Conservation (phyloP, 1,139 yeast genomes). For the Yamadazyma atmosphaerica region DNA sequence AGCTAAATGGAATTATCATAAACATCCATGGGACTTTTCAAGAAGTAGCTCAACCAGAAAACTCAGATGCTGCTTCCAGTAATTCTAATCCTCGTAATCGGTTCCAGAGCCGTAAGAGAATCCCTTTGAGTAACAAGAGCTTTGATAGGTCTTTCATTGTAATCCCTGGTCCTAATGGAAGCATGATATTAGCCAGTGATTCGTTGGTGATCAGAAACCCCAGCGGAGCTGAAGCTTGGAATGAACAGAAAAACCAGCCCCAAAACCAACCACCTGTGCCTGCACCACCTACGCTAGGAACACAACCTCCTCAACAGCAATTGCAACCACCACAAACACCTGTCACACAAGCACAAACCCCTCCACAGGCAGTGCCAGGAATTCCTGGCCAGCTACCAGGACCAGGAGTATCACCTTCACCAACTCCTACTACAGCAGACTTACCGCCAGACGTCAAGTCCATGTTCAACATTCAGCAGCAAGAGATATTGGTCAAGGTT, state of each 20-base stretch:
- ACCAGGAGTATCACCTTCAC: constrained; percentile 11
- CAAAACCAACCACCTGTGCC: constrained; percentile 5
- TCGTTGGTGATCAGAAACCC: constrained; percentile 66
- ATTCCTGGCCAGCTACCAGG: constrained; percentile 7
- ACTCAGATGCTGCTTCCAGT: constrained; percentile 19
- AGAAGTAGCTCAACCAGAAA: constrained; percentile 60
- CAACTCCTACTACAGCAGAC: constrained; percentile 22
- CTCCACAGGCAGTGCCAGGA: constrained; percentile 13
- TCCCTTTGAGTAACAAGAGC: constrained; percentile 62
- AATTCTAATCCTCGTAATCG: constrained; percentile 31
- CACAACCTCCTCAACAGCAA: constrained; percentile 5
- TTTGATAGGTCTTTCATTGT: constrained; percentile 87
- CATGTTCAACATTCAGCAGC: constrained; percentile 56
- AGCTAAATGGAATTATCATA: constrained; percentile 73
- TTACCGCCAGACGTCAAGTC: constrained; percentile 57
- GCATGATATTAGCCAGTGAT: constrained; percentile 84
- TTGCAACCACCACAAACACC: constrained; percentile 3
- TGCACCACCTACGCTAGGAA: constrained; percentile 10
- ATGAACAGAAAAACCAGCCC: constrained; percentile 13
- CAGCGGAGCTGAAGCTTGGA: constrained; percentile 64
- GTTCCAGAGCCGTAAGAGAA: constrained; percentile 30
- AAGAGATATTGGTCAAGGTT: constrained; percentile 63
- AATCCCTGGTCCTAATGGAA: constrained; percentile 68
- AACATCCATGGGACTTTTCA: constrained; percentile 82
- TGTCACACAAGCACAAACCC: neutral